These are phyloP conservation scores for Kokia cookei DNA, from an alignment of 441 rosid species.

Conservation along the genomic window DNA sequence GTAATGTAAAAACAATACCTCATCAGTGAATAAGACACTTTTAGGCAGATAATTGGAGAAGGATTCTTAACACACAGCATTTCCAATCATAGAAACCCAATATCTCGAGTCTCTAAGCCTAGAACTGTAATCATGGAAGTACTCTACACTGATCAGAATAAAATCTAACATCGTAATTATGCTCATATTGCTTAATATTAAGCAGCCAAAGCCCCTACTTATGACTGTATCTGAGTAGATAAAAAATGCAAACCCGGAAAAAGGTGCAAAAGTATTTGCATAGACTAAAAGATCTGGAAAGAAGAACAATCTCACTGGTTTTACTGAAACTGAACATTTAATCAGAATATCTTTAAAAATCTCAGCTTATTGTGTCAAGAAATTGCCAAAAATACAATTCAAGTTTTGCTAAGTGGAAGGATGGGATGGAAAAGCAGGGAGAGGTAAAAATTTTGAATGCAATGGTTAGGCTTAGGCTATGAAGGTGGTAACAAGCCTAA, in stretches of 20 bases:
- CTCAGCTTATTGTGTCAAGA: neutral
- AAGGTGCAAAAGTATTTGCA: neutral
- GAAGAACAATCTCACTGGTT: neutral
- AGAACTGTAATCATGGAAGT: neutral
- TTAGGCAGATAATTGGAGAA: neutral
- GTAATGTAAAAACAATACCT: neutral
- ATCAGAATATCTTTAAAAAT: neutral
- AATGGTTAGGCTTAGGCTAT: neutral
- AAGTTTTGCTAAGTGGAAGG: neutral
- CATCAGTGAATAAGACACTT: neutral
- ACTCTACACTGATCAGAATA: neutral
- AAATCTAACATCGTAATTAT: neutral
- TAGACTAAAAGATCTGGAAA: no score
- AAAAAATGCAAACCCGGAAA: neutral
- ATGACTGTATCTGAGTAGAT: neutral
- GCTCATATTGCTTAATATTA: neutral
- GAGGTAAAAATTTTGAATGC: neutral
- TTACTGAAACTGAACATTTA: neutral
- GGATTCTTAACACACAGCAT: neutral
- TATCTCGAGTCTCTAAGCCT: neutral
- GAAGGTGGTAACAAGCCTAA: neutral
- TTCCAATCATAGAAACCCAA: neutral
- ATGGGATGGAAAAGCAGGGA: neutral
- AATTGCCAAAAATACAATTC: neutral
- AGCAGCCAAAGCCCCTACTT: neutral